phyloP scores from a whole-genome alignment of 257 asterid species.

The Solanum pennellii region DNA sequence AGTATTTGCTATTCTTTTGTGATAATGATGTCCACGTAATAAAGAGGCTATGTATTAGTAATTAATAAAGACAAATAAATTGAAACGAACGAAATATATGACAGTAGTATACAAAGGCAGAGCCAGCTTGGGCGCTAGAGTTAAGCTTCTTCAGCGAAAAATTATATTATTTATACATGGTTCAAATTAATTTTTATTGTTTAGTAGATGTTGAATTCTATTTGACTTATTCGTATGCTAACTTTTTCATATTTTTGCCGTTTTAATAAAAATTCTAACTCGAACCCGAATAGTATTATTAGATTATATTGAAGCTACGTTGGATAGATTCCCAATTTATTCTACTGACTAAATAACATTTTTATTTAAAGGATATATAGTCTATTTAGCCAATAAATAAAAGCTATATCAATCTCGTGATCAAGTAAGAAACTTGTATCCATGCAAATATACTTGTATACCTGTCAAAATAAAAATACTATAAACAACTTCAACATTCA shows the following conservation, averaged over 20 bases:
- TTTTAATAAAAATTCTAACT: background rate
- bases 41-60: background rate
- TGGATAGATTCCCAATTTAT: background rate
- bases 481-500: conserved; percentile 1
- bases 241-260: too few relatives aligned
- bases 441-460: background rate
- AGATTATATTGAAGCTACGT: background rate
- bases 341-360: background rate
- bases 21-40: background rate
- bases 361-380: background rate
- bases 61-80: background rate
- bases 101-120: background rate
- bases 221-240: too few relatives aligned
- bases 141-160: too few relatives aligned
- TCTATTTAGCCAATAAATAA: background rate
- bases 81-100: background rate
- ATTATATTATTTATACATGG: too few relatives aligned
- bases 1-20: background rate
- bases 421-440: background rate
- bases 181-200: too few relatives aligned
- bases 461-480: conserved; percentile 13
- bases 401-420: background rate
- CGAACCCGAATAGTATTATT: too few relatives aligned
- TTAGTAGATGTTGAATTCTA: too few relatives aligned
- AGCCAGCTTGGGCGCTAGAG: background rate